These are phyloP conservation scores for Colletotrichum ledebouriae DNA, from an alignment of 2,329 filamentous ascomycete species.

Conservation along the genomic window DNA sequence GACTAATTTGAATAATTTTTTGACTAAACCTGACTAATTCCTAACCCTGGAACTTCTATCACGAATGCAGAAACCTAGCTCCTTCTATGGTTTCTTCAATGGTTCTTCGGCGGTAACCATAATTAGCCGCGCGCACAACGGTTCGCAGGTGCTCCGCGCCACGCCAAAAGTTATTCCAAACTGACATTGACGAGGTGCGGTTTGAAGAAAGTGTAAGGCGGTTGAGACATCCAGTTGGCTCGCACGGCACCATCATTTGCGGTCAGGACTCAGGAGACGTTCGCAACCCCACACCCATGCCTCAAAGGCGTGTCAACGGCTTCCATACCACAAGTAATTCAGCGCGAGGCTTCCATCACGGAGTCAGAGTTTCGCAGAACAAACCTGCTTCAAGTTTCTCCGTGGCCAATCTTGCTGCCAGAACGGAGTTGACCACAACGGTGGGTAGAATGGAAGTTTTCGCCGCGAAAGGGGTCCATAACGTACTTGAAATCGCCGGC, in stretches of 20 bases:
- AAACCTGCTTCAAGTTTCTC: neutral
- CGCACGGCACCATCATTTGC: conserved; percentile 13
- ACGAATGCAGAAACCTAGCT: neutral
- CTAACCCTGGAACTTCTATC: no score
- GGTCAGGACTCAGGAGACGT: conserved; percentile 7
- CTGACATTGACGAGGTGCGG: conserved; percentile 2
- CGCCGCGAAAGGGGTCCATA: neutral
- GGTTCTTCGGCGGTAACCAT: no score
- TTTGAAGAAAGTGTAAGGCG: neutral
- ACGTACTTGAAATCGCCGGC: no score
- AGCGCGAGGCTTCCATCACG: neutral
- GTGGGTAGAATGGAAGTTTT: neutral
- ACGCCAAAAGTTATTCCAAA: neutral
- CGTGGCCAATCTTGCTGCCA: neutral
- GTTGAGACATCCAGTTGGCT: neutral
- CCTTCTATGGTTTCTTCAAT: no score
- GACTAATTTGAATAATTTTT: no score
- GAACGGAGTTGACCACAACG: no score
- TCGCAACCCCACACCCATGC: conserved; percentile 7
- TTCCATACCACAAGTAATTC: neutral
- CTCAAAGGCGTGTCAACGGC: conserved; percentile 14
- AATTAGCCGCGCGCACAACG: neutral
- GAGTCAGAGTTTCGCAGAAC: neutral
- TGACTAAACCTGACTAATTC: no score
- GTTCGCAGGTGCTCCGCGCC: neutral